Evolutionary conservation across 495 filamentous ascomycete genomes (phyloP), one percentile per base, ranked within the genome.

Genomic region (Xylaria intraflava): DNA sequence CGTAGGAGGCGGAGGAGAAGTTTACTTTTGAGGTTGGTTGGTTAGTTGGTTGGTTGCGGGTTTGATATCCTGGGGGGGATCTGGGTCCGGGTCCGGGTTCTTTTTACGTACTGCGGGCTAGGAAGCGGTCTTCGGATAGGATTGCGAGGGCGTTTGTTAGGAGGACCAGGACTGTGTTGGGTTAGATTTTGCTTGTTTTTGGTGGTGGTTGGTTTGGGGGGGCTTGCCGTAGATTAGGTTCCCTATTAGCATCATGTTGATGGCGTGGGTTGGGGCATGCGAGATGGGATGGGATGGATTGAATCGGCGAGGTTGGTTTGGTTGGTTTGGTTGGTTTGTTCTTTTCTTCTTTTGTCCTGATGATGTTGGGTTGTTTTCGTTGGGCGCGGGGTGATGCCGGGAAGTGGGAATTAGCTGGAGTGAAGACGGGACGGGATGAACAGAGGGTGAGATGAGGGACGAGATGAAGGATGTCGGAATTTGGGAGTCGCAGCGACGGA

Each of bases 121-220:
- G 85, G 69, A 98, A 98, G 27, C 94, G 84, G 74, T 98, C 93
- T 81, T 98, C 92, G 62, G 90, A 96, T 45, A 97, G 85, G 70
- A 98, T 84, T 46, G 90, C 89, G 66, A 97, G 88, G 36, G 89
- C 88, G 73, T 98, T 98, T 65, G 91, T 82, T 66, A 97, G 79
- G 64, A 98, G 87, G 66, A 95, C 64, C 53, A 81, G 77, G 46
- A 89, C 89, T 93, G 63, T 36, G 11, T 55, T 7, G 31, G 19
- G 39, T 65, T 60, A 57, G 63, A 31, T 23, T 24, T 53, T 20
- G 39, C n/a, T n/a, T n/a, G n/a, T n/a, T 20, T 31, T 22, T 39
- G 14, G 10, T 22, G 36, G 30, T 53, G 50, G 29, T 43, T 51
- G 54, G 45, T 45, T 64, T 46, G 23, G 20, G 26, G 11, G 6